Evolutionary conservation across 495 filamentous ascomycete genomes (phyloP).

Genomic region (Tuber aestivum): DNA sequence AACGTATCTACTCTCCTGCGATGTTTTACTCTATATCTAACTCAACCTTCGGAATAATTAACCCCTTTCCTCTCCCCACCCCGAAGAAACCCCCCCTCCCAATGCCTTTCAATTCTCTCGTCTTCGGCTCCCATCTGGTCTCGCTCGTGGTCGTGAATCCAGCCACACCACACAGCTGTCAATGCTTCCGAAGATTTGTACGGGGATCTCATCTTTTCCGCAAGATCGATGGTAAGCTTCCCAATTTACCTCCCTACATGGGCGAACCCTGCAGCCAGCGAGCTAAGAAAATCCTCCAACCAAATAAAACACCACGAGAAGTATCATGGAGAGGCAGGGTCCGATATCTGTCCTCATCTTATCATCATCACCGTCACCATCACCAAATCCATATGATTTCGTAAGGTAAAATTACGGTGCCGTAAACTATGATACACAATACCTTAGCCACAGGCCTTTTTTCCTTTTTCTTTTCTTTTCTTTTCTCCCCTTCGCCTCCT

Average conservation of each 20-base stretch:
- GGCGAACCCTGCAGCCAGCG: conserved; percentile 1
- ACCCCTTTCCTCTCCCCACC: not conserved
- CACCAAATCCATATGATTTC: not conserved
- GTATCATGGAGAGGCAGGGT: not conserved
- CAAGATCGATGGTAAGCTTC: conserved; percentile 24
- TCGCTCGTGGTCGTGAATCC: conserved; percentile 7
- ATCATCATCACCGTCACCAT: conserved; percentile 1
- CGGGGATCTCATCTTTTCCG: conserved; percentile 35
- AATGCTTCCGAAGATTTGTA: conserved; percentile 22
- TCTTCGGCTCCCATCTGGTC: not conserved
- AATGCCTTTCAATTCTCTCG: not conserved
- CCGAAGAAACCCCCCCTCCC: not conserved
- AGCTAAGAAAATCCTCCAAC: conserved; percentile 7
- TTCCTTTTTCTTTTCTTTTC: not conserved
- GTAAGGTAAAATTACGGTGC: not conserved
- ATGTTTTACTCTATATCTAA: conserved; percentile 1
- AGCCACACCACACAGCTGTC: conserved; percentile 16
- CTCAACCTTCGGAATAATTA: not conserved
- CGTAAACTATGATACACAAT: not conserved
- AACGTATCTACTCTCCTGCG: not conserved
- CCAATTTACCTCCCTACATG: not conserved
- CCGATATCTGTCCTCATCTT: not conserved
- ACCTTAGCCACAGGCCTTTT: not conserved
- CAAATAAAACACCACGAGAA: conserved; percentile 4
- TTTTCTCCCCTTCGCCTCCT: not conserved